Conservation (phyloP, 441 rosid genomes). For the Pelargonium citronellum region DNA sequence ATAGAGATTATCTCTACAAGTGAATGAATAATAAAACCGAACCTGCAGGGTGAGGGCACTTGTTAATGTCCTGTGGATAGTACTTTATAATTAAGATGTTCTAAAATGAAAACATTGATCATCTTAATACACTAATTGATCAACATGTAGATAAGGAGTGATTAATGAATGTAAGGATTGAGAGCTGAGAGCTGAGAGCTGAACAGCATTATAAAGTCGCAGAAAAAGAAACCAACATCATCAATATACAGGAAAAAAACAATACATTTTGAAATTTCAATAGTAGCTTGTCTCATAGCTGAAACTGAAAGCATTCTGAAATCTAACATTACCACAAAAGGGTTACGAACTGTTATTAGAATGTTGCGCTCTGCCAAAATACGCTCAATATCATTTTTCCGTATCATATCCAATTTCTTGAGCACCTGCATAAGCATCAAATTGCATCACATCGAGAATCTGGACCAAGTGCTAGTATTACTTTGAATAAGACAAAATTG, state of each 20-base stretch:
- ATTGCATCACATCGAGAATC: constrained; percentile 22
- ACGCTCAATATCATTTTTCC: constrained; percentile 74
- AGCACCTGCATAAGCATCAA: constrained; percentile 48
- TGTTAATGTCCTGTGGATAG: constrained; percentile 21
- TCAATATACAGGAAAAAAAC: not conserved
- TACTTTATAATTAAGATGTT: constrained; percentile 19
- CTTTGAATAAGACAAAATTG: not conserved
- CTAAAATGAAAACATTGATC: constrained; percentile 6
- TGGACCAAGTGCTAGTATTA: constrained; percentile 11
- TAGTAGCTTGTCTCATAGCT: not conserved
- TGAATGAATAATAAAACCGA: constrained; percentile 77
- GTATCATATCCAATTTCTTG: constrained; percentile 75
- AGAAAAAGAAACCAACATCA: constrained; percentile 5
- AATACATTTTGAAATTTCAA: constrained; percentile 1
- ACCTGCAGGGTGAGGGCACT: constrained; percentile 49
- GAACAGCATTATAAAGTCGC: constrained; percentile 4
- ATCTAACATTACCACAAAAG: constrained; percentile 63
- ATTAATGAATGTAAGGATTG: constrained; percentile 6
- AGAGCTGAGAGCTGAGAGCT: constrained; percentile 17
- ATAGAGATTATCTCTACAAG: constrained; percentile 83
- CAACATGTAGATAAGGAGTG: constrained; percentile 5
- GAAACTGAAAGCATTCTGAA: constrained; percentile 14
- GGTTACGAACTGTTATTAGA: constrained; percentile 74
- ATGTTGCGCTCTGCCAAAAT: constrained; percentile 80
- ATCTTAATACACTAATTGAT: constrained; percentile 4